These are phyloP conservation scores for Cairneyella variabilis DNA, from an alignment of 495 filamentous ascomycete genomes.

Conservation along the genomic window DNA sequence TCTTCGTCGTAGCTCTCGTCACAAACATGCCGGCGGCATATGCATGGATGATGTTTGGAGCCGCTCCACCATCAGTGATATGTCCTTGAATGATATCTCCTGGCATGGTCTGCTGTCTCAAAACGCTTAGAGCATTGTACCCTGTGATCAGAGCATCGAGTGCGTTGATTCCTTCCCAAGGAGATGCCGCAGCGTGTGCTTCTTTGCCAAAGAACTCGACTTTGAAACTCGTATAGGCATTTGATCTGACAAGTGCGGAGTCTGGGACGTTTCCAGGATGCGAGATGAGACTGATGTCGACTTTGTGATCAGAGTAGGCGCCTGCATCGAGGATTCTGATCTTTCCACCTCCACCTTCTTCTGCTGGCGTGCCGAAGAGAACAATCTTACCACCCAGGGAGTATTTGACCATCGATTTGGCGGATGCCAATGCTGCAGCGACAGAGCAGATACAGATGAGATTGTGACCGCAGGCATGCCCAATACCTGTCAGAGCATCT, in stretches of 20 bases:
- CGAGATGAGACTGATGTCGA: constrained; percentile 64
- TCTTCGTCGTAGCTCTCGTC: constrained; percentile 5
- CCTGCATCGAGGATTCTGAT: constrained; percentile 58
- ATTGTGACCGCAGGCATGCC: constrained; percentile 69
- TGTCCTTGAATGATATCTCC: constrained; percentile 18
- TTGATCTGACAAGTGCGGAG: constrained; percentile 42
- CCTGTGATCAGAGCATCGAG: constrained; percentile 19
- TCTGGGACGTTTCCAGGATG: constrained; percentile 47
- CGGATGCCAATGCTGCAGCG: constrained; percentile 55
- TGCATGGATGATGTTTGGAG: constrained; percentile 20
- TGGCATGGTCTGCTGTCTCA: constrained; percentile 16
- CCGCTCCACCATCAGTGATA: constrained; percentile 15
- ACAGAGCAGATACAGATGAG: constrained; percentile 63
- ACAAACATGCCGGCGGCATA: constrained; percentile 13
- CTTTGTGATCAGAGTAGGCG: constrained; percentile 51
- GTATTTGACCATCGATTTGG: constrained; percentile 40
- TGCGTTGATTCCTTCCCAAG: constrained; percentile 19
- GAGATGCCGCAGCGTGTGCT: constrained; percentile 21
- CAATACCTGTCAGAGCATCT: constrained; percentile 37
- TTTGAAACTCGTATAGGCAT: constrained; percentile 43
- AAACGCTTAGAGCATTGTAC: constrained; percentile 15
- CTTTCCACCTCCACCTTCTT: constrained; percentile 68
- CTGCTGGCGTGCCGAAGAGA: constrained; percentile 66
- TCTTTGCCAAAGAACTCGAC: constrained; percentile 49
- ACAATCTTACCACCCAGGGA: constrained; percentile 52